phyloP scores from a whole-genome alignment of 1,284 basidiomycete genomes.

The Rhizoctonia solani region DNA sequence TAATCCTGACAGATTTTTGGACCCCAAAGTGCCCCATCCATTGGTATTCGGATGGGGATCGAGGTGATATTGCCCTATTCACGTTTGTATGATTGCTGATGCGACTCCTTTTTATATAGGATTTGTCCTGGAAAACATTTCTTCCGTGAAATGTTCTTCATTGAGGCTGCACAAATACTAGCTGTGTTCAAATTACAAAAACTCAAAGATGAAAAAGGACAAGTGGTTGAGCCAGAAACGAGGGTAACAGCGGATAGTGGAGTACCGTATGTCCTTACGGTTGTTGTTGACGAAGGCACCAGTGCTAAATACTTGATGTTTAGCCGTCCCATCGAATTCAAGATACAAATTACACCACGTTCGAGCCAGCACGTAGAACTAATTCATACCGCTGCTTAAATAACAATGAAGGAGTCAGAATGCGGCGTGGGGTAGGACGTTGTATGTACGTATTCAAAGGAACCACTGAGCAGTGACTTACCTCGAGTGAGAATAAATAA shows the following conservation, averaged over 20 bases:
- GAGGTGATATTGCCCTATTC: neutral
- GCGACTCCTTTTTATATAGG: neutral
- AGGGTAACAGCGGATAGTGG: neutral
- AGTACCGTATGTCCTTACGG: neutral
- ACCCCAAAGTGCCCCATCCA: neutral
- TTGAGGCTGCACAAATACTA: constrained; percentile 9
- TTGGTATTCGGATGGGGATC: neutral
- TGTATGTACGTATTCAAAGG: too few relatives aligned
- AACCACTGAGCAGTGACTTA: too few relatives aligned
- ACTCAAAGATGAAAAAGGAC: constrained; percentile 35
- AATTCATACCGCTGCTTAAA: neutral
- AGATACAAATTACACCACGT: neutral
- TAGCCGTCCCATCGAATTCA: neutral
- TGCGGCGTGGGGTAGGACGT: too few relatives aligned
- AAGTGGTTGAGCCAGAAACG: constrained; percentile 10
- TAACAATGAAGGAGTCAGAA: neutral
- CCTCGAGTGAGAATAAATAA: too few relatives aligned
- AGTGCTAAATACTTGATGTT: neutral
- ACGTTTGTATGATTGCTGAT: neutral
- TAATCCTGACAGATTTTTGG: constrained; percentile 2
- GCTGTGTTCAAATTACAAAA: constrained; percentile 42
- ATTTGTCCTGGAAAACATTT: constrained; percentile 33
- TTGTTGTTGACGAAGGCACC: neutral
- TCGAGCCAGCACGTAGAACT: neutral
- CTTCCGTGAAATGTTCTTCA: constrained; percentile 11